phyloP scores from a whole-genome alignment of 2,329 filamentous ascomycete genomes.

The Rasamsonia emersonii region DNA sequence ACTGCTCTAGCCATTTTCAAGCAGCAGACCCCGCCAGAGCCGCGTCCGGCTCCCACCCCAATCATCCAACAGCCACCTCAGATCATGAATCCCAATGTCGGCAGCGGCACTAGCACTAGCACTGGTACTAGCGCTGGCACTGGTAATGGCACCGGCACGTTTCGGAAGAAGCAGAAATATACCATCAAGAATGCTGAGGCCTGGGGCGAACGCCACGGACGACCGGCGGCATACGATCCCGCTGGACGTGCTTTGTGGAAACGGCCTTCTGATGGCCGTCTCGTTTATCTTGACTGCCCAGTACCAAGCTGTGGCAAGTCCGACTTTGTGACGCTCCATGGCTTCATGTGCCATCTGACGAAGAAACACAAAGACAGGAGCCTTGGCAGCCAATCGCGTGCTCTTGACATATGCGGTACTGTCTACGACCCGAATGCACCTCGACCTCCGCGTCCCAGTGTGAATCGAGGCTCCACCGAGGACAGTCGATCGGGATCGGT shows the following conservation, averaged over 20 bases:
- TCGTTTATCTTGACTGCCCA: slow-evolving; percentile 32
- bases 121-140: slow-evolving; percentile 11
- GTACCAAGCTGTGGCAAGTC: slow-evolving; percentile 30
- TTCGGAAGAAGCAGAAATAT: slow-evolving; percentile 33
- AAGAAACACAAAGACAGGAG: slow-evolving; percentile 35
- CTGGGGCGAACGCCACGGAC: slow-evolving; percentile 33
- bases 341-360: slow-evolving; percentile 35
- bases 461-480: slow-evolving; percentile 27
- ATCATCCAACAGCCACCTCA: slow-evolving; percentile 8
- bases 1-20: slow-evolving; percentile 35
- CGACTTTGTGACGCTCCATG: slow-evolving; percentile 33
- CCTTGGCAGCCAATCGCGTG: slow-evolving; percentile 31
- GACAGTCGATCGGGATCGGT: slow-evolving; percentile 24
- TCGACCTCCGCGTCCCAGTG: slow-evolving; percentile 22
- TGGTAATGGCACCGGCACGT: slow-evolving; percentile 16
- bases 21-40: slow-evolving; percentile 32
- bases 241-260: slow-evolving; percentile 33
- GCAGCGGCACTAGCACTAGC: slow-evolving; percentile 2
- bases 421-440: slow-evolving; percentile 31
- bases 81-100: slow-evolving; percentile 9
- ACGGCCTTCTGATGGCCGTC: slow-evolving; percentile 28
- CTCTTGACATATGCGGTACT: slow-evolving; percentile 31
- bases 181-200: slow-evolving; percentile 35
- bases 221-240: slow-evolving; percentile 31
- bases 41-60: slow-evolving; percentile 19